Evolutionary conservation across 2,329 filamentous ascomycete genomes (phyloP).

Genomic region (Fusarium begoniae): DNA sequence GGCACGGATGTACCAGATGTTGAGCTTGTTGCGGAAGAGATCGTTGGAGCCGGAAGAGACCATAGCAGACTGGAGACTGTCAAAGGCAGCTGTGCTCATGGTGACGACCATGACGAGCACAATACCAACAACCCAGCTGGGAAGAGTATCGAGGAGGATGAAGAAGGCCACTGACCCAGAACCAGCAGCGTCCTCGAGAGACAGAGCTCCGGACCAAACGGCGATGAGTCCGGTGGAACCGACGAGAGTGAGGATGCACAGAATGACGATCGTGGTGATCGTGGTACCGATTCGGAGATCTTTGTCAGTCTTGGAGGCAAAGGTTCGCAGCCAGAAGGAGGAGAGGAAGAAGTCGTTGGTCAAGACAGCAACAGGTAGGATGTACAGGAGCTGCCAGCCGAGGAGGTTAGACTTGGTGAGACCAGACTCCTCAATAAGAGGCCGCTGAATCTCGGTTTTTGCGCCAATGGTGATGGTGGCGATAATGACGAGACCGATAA

Average conservation of each 20-base stretch:
- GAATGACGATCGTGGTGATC: conserved; percentile 71
- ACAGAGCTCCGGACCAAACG: conserved; percentile 78
- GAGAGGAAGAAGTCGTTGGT: conserved; percentile 91
- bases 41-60: conserved; percentile 87
- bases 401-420: conserved; percentile 75
- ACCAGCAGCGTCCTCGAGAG: conserved; percentile 63
- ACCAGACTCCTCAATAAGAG: conserved; percentile 73
- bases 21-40: conserved; percentile 82
- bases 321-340: conserved; percentile 85
- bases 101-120: conserved; percentile 83
- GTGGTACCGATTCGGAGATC: conserved; percentile 79
- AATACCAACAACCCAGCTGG: conserved; percentile 83
- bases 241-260: conserved; percentile 77
- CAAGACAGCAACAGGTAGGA: conserved; percentile 80
- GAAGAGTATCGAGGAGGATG: conserved; percentile 74
- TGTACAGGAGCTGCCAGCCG: conserved; percentile 88
- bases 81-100: conserved; percentile 80
- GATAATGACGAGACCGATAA: conserved; percentile 77
- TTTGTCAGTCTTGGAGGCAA: conserved; percentile 80
- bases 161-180: conserved; percentile 78
- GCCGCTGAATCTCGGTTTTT: conserved; percentile 75
- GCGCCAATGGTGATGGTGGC: conserved; percentile 81
- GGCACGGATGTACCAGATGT: conserved; percentile 76
- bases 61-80: conserved; percentile 84
- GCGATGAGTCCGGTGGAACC: conserved; percentile 79